A percentile compares a stretch with the other conserved stretches of the same genome.
Evolutionary conservation across 495 filamentous ascomycete species (phyloP).

Genomic region (Talaromyces stipitatus): DNA sequence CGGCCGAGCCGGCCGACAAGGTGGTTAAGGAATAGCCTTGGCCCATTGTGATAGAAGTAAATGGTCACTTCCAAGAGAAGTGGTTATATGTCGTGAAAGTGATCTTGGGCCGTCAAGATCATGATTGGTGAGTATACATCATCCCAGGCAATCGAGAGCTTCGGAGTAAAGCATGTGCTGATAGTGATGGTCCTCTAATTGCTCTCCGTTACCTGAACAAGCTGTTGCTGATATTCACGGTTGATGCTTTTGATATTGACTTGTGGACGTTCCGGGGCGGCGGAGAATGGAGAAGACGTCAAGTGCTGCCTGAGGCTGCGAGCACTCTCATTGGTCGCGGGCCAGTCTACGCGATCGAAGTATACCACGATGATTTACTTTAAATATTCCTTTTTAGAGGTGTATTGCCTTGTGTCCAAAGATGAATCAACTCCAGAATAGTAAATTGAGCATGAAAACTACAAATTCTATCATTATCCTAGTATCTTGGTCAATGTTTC

Average conservation of each 20-base stretch:
- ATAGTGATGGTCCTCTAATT: too few relatives aligned
- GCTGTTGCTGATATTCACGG: not conserved
- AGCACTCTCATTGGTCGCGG: not conserved
- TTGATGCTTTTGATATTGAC: not conserved
- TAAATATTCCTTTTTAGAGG: not conserved
- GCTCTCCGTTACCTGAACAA: too few relatives aligned
- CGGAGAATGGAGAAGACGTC: not conserved
- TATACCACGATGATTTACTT: not conserved
- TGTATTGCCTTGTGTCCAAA: not conserved
- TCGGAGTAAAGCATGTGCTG: not conserved
- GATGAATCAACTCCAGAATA: not conserved
- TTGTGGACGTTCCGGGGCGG: not conserved
- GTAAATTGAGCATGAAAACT: too few relatives aligned
- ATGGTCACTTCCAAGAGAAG: not conserved
- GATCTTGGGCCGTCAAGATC: not conserved
- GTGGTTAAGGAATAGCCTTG: constrained; percentile 92
- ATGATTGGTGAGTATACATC: not conserved
- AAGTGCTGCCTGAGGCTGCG: not conserved
- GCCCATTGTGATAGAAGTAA: constrained; percentile 59
- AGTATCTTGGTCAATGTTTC: too few relatives aligned
- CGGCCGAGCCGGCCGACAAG: constrained; percentile 80
- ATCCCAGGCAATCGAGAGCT: not conserved
- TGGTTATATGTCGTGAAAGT: not conserved
- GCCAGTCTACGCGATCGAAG: too few relatives aligned
- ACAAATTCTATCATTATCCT: too few relatives aligned